Conservation (phyloP, 208 protist genomes). For the Acanthamoeba triangularis region DNA sequence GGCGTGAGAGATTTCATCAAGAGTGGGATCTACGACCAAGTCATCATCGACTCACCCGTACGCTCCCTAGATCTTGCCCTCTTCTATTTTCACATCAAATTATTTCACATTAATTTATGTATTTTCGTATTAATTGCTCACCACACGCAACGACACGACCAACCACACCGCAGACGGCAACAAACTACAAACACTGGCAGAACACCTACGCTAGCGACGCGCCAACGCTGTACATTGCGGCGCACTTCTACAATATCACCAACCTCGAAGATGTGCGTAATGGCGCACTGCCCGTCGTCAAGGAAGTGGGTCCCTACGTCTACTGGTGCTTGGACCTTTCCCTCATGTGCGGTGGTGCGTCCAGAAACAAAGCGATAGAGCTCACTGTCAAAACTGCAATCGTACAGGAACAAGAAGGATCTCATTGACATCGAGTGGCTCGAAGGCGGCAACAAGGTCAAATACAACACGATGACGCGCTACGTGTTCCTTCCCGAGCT, state of each 20-base stretch:
- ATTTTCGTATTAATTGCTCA: neutral
- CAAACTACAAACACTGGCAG: slow-evolving; percentile 52
- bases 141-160: neutral
- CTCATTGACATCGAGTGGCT: slow-evolving; percentile 51
- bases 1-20: neutral
- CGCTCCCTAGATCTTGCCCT: neutral
- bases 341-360: neutral
- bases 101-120: neutral
- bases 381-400: neutral
- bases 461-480: slow-evolving; percentile 26
- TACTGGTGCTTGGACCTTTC: neutral
- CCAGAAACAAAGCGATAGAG: no score
- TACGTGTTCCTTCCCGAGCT: slow-evolving; percentile 52
- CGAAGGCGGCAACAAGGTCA: slow-evolving; percentile 49
- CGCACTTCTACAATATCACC: slow-evolving; percentile 63
- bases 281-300: slow-evolving; percentile 55
- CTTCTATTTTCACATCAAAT: no score
- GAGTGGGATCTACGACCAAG: slow-evolving; percentile 29
- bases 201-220: neutral
- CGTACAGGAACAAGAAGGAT: slow-evolving; percentile 53
- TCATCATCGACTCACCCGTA: slow-evolving; percentile 69
- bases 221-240: slow-evolving; percentile 7
- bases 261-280: slow-evolving; percentile 57
- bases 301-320: slow-evolving; percentile 66
- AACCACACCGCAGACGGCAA: neutral